Evolutionary conservation across 805 yeast genomes (phyloP).

Genomic region (Saccharomycopsis javanensis): DNA sequence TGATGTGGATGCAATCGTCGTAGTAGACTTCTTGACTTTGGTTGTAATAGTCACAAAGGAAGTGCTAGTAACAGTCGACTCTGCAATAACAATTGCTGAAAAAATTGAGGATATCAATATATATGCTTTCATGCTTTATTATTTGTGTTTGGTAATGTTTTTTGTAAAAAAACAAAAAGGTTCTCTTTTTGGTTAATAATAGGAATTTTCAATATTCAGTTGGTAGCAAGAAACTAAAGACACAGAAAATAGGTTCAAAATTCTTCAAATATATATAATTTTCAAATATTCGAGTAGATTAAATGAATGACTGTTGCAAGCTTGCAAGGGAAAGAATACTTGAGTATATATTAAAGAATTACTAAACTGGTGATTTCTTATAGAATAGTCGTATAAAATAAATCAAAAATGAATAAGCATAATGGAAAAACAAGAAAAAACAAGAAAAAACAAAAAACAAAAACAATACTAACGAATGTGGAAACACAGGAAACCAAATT

Average conservation of each 20-base stretch:
- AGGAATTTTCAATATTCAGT: background rate
- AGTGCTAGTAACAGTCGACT: background rate
- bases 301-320: conserved; percentile 1
- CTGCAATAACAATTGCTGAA: background rate
- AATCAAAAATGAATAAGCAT: no score
- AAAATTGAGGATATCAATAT: background rate
- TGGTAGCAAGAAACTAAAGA: background rate
- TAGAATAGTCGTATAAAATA: no score
- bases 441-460: background rate
- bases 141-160: no score
- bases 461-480: no score
- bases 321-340: background rate
- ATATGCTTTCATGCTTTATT: no score
- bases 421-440: background rate
- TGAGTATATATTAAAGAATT: background rate
- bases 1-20: background rate
- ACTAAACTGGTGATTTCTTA: no score
- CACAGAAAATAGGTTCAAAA: background rate
- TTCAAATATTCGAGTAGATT: background rate
- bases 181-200: background rate
- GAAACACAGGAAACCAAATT: background rate
- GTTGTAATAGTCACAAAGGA: background rate
- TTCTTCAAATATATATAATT: background rate
- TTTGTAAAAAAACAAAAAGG: no score
- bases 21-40: background rate